phyloP scores from a whole-genome alignment of 768 basidiomycete genomes.

The Favolaschia claudopus region DNA sequence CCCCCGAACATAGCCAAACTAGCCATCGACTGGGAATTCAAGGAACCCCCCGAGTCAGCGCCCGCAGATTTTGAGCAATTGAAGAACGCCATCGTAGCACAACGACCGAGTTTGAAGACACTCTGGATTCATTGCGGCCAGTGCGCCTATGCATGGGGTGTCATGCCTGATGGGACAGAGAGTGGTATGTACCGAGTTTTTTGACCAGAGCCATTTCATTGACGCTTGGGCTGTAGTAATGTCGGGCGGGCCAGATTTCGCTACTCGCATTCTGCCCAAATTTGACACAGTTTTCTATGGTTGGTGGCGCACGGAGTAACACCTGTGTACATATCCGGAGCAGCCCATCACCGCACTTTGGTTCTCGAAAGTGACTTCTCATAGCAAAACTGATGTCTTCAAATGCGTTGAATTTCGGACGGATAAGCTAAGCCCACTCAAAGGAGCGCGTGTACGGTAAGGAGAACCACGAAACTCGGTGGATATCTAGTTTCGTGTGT shows the following conservation, averaged over 20 bases:
- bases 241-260: background rate
- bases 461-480: too few relatives aligned
- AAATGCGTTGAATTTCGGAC: too few relatives aligned
- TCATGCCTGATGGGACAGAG: background rate
- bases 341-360: too few relatives aligned
- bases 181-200: background rate
- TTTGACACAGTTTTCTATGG: background rate
- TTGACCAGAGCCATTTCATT: too few relatives aligned
- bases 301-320: too few relatives aligned
- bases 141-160: background rate
- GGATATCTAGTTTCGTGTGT: too few relatives aligned
- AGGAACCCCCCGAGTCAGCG: background rate
- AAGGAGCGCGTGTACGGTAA: too few relatives aligned
- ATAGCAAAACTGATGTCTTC: too few relatives aligned
- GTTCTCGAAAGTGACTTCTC: too few relatives aligned
- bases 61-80: background rate
- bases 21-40: background rate
- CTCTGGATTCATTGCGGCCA: background rate
- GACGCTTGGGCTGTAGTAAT: background rate
- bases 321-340: too few relatives aligned
- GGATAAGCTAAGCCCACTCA: too few relatives aligned
- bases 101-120: background rate
- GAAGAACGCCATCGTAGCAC: background rate
- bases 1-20: constrained; percentile 2
- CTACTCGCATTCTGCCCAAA: background rate